Evolutionary conservation across 768 basidiomycete genomes (phyloP), one percentile per base, ranked within the genome.

Genomic region (Mycena venus): DNA sequence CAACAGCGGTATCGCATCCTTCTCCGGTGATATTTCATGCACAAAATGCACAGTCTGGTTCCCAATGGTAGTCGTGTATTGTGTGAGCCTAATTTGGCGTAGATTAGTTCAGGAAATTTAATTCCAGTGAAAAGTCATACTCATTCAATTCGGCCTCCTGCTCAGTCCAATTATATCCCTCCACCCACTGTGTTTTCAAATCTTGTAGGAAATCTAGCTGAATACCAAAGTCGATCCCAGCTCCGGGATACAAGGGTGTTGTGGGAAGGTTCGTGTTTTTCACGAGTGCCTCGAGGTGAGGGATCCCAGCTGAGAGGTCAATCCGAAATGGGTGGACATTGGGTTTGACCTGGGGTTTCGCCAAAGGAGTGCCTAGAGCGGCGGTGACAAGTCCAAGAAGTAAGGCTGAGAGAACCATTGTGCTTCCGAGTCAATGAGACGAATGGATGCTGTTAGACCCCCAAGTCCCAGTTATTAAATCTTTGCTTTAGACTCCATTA

Each of bases 401-500:
- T 10, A 62, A 42, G 10, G 23, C 29, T 38, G 36, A 27, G 14
- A 14, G 59, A 23, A 53, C 47, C 68, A 70, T 70, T 29, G 55
- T 9, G n/a, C 61, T 49, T 29, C n/a, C n/a, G 12, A n/a, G n/a
- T n/a, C n/a, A n/a, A 12, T 40, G 34, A 17, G 19, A 6, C 32
- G 32, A 58, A 31, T 34, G 14, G 27, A 3, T 51, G 15, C 25
- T n/a, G n/a, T 23, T n/a, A n/a, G n/a, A n/a, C n/a, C n/a, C n/a
- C n/a, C n/a, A n/a, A n/a, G n/a, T n/a, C 36, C 17, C 42, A 4
- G 42, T 14, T 27, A 47, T 63, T 63, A 63, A 44, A 32, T 17
- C 21, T 21, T 47, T 95, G 29, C 42, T 29, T 29, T 10, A 40
- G n/a, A 40, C 4, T n/a, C 53, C n/a, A n/a, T n/a, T n/a, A 19